Conservation (phyloP, 352 stramenopile genomes). For the Globisporangium carolinianum region DNA sequence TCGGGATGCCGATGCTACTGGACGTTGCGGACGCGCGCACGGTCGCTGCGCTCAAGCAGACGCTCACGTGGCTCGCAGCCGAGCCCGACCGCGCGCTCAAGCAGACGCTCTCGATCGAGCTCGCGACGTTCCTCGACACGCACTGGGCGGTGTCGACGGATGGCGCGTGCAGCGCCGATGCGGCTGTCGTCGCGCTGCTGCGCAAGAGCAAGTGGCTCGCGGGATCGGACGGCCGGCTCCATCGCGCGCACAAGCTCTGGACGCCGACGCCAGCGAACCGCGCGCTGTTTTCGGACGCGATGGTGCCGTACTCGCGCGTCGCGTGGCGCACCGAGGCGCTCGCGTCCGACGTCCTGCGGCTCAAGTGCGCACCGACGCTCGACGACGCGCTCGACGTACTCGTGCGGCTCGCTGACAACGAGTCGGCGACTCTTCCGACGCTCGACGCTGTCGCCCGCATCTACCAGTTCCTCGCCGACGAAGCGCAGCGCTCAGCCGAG, state of each 20-base stretch:
- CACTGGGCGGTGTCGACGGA: slow-evolving; percentile 20
- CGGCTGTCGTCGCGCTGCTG: slow-evolving; percentile 2
- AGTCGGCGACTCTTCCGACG: neutral
- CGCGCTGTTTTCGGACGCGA: slow-evolving; percentile 30
- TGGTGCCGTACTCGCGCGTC: slow-evolving; percentile 38
- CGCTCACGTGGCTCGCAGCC: slow-evolving; percentile 41
- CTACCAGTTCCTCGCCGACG: slow-evolving; percentile 38
- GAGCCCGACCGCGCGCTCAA: slow-evolving; percentile 28
- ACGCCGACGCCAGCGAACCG: slow-evolving; percentile 22
- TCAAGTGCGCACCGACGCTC: slow-evolving; percentile 32
- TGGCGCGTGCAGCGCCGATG: too few species aligned
- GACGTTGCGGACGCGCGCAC: slow-evolving; percentile 17
- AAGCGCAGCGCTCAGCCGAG: slow-evolving; percentile 7
- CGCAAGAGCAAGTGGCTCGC: slow-evolving; percentile 26
- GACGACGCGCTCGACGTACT: slow-evolving; percentile 42
- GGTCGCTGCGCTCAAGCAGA: slow-evolving; percentile 17
- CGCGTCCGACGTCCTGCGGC: slow-evolving; percentile 25
- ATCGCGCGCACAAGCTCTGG: slow-evolving; percentile 37
- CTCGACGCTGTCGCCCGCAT: slow-evolving; percentile 16
- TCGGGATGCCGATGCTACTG: slow-evolving; percentile 31
- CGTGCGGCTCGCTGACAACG: slow-evolving; percentile 12
- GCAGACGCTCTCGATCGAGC: slow-evolving; percentile 29
- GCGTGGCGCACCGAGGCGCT: slow-evolving; percentile 32
- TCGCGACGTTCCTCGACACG: slow-evolving; percentile 37
- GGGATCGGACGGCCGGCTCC: slow-evolving; percentile 30